A percentile compares a stretch with the other conserved stretches of the same genome.
phyloP scores from a whole-genome alignment of 306 rosid species.

The Pyrus pyrifolia region DNA sequence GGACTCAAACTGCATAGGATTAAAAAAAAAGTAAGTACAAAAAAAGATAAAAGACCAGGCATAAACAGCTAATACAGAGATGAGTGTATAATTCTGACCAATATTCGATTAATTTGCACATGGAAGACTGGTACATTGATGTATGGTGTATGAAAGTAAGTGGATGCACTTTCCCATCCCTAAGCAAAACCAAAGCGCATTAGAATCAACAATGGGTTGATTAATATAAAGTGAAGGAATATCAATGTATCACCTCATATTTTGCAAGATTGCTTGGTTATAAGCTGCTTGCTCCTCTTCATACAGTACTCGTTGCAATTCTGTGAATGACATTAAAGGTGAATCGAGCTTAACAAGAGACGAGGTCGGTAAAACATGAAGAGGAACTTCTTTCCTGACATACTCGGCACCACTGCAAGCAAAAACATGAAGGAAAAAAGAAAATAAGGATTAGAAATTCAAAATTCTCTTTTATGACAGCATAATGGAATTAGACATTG shows the following conservation, averaged over 20 bases:
- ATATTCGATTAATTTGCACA: slow-evolving; percentile 95
- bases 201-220: slow-evolving; percentile 7
- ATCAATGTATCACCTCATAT: slow-evolving; percentile 58
- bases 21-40: slow-evolving; percentile 14
- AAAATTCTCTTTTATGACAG: slow-evolving; percentile 7
- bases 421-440: slow-evolving; percentile 13
- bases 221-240: slow-evolving; percentile 1
- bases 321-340: slow-evolving; percentile 66
- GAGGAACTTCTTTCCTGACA: slow-evolving; percentile 88
- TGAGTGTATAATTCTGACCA: slow-evolving; percentile 51
- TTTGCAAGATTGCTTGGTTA: slow-evolving; percentile 74
- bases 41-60: background rate
- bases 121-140: slow-evolving; percentile 93
- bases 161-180: slow-evolving; percentile 92
- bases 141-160: slow-evolving; percentile 87
- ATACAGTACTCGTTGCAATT: slow-evolving; percentile 75
- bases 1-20: slow-evolving; percentile 80
- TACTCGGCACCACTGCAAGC: slow-evolving; percentile 81
- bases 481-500: slow-evolving; percentile 12
- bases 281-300: slow-evolving; percentile 94
- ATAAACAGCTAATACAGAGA: slow-evolving; percentile 9
- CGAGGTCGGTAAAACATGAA: slow-evolving; percentile 61
- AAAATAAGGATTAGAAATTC: slow-evolving; percentile 17
- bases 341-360: slow-evolving; percentile 65
- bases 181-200: slow-evolving; percentile 24